These are phyloP conservation scores for Cruciata laevipes DNA, from an alignment of 257 asterid species.

Conservation along the genomic window DNA sequence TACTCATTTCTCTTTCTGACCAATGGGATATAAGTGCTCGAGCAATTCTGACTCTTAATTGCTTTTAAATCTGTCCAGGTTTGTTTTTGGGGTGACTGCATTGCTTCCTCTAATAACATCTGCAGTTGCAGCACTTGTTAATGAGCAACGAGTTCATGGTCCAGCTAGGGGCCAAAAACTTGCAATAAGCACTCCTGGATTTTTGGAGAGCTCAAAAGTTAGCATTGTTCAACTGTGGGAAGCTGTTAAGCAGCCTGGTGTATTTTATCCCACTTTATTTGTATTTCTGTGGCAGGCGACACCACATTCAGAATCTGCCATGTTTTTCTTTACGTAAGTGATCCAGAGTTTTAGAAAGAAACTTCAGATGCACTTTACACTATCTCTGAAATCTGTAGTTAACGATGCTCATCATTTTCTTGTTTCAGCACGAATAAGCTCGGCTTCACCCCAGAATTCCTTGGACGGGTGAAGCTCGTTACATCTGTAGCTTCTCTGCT, in stretches of 20 bases:
- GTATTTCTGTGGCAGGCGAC: constrained; percentile 95
- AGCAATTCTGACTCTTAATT: constrained; percentile 10
- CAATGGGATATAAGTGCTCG: not conserved
- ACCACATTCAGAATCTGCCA: constrained; percentile 94
- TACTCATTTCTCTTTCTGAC: constrained; percentile 14
- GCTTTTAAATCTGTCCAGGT: constrained; percentile 46
- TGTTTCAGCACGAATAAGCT: constrained; percentile 73
- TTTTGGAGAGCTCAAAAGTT: constrained; percentile 46
- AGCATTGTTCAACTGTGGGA: constrained; percentile 57
- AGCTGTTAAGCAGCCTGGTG: constrained; percentile 71
- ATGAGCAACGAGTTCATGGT: constrained; percentile 54
- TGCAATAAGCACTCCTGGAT: constrained; percentile 34
- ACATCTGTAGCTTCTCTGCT: constrained; percentile 85
- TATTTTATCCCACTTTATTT: constrained; percentile 87
- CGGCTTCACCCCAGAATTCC: constrained; percentile 90
- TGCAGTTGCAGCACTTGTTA: constrained; percentile 88
- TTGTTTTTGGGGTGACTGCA: constrained; percentile 91
- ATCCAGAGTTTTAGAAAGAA: constrained; percentile 5
- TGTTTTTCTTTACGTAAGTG: constrained; percentile 95
- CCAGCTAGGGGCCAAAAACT: constrained; percentile 36
- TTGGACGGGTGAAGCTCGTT: constrained; percentile 95
- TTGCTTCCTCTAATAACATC: constrained; percentile 91
- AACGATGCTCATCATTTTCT: constrained; percentile 15
- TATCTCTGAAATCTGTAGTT: constrained; percentile 14
- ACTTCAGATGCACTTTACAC: constrained; percentile 3